These are phyloP conservation scores for Hirschioporus abietinus DNA, from an alignment of 768 basidiomycete species.

Conservation along the genomic window DNA sequence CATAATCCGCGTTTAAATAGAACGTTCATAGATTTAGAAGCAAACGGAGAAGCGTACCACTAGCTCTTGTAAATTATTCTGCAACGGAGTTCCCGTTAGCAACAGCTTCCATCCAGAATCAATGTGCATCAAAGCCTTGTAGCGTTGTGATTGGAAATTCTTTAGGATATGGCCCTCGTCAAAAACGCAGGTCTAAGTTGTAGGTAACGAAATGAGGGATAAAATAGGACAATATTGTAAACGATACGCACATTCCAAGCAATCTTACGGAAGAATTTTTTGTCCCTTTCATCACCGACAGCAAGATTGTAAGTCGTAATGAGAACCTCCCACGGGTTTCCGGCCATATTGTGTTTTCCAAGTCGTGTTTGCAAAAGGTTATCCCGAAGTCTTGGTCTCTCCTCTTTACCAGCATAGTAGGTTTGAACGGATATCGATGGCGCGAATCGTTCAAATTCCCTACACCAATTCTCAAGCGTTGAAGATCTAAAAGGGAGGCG, in stretches of 20 bases:
- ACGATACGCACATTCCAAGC: conserved; percentile 78
- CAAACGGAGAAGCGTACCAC: conserved; percentile 50
- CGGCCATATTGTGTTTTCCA: conserved; percentile 34
- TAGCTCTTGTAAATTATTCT: conserved; percentile 86
- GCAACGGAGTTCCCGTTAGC: conserved; percentile 92
- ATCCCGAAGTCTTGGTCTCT: conserved; percentile 68
- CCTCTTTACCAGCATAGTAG: conserved; percentile 92
- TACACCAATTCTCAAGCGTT: conserved; percentile 96
- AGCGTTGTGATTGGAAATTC: conserved; percentile 96
- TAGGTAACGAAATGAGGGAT: background rate
- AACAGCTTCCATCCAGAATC: conserved; percentile 86
- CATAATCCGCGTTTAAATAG: conserved; percentile 3
- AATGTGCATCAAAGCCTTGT: conserved; percentile 81
- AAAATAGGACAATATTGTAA: conserved; percentile 1
- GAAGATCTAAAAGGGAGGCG: conserved; percentile 60
- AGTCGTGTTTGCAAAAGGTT: conserved; percentile 60
- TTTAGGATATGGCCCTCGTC: conserved; percentile 98
- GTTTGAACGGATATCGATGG: conserved; percentile 81
- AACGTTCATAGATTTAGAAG: background rate
- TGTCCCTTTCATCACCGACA: conserved; percentile 79
- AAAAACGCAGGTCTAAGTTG: conserved; percentile 76
- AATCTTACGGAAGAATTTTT: conserved; percentile 88
- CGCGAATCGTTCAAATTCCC: conserved; percentile 90
- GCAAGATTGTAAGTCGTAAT: conserved; percentile 96
- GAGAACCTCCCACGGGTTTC: conserved; percentile 83